Conservation (phyloP, 2,329 filamentous ascomycete species). For the Hypoxylon sp. region DNA sequence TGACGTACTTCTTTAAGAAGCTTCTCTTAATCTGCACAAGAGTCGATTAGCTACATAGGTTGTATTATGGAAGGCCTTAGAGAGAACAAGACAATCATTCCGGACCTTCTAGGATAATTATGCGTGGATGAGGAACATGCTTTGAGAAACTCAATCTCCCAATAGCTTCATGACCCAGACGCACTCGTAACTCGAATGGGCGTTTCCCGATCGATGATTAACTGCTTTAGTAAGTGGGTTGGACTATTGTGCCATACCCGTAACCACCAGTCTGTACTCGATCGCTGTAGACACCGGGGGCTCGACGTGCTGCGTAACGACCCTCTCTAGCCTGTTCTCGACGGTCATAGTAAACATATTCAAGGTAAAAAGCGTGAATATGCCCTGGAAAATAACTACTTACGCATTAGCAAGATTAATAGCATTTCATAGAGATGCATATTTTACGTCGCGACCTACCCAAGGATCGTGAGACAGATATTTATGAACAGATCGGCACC, state of each 20-base stretch:
- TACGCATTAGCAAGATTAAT: slow-evolving; percentile 15
- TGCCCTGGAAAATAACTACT: slow-evolving; percentile 81
- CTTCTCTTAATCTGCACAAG: too few relatives aligned
- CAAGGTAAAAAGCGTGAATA: slow-evolving; percentile 84
- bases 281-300: slow-evolving; percentile 80
- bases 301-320: slow-evolving; percentile 66
- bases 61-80: neutral
- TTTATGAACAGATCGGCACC: slow-evolving; percentile 77
- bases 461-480: slow-evolving; percentile 75
- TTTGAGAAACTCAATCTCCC: neutral
- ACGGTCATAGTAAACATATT: slow-evolving; percentile 87
- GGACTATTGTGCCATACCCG: slow-evolving; percentile 70
- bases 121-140: neutral
- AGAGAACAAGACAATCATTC: neutral
- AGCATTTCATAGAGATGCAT: neutral
- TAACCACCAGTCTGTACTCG: slow-evolving; percentile 80
- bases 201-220: neutral
- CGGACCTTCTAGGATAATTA: neutral
- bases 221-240: slow-evolving; percentile 49
- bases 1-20: too few relatives aligned
- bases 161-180: neutral
- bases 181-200: neutral
- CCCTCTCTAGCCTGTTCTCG: slow-evolving; percentile 74
- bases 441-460: slow-evolving; percentile 59
- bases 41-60: neutral